Evolutionary conservation across 1,284 basidiomycete species (phyloP), one percentile per base, ranked within the genome.

Genomic region (Melampsora abietis-canadensis): DNA sequence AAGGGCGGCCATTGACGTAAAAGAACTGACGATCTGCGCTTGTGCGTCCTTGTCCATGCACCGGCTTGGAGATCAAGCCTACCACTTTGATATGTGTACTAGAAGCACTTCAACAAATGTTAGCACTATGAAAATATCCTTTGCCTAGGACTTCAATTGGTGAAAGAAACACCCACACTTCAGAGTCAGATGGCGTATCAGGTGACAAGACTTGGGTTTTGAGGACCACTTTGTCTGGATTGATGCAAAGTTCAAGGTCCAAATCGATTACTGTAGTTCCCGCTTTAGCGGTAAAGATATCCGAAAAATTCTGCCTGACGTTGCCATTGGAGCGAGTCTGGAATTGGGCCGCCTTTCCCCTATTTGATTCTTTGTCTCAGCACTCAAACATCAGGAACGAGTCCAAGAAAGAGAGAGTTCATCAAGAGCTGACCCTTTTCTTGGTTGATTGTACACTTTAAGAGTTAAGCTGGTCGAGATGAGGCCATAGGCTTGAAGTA

Each of bases 1-100:
- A 96, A 0, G 96, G 95, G 40, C 96, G 84, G 0, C 93, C 92
- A 79, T 99, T 98, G 79, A 98, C 85, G 80, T 90, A 98, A 82
- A 92, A 92, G 82, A 91, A 98, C 79, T 98, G 95, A 1, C 94
- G 84, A 80, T 98, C 96, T 0, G 88, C 86, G 14, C 88, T 87
- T 1, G 87, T 85, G 44, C 93, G 84, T 2, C 94, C 95, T 70
- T 87, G 86, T 0, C 88, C 88, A 0, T 87, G 82, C 0, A 85
- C 79, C 72, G 93, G 93, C 78, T 88, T 90, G 5, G 92, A 94
- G 44, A 93, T 87, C 1, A 93, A 83, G 0, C 93, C 93, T 40
- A 85, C 85, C 0, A 93, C 86, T 14, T 82, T 81, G n/a, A 92
- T 85, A 12, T 82, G 12, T 31, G 76, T 76, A 4, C 51, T 46